phyloP scores from a whole-genome alignment of 495 filamentous ascomycete species.

The Ramalina intermedia region DNA sequence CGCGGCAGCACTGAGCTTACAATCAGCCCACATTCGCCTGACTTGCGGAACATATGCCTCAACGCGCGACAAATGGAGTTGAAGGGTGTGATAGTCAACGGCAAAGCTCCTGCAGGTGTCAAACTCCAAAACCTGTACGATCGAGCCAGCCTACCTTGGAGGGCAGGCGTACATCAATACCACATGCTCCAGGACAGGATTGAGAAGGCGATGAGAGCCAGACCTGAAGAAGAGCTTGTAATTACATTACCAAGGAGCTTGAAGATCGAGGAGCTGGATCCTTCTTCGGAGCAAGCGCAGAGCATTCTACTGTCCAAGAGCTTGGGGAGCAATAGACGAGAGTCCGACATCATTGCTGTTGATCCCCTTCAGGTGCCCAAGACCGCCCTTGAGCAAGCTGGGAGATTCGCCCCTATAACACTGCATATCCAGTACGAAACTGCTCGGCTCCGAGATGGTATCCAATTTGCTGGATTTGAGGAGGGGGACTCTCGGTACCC shows the following conservation, averaged over 20 bases:
- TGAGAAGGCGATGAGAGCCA: conserved; percentile 43
- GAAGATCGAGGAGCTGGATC: conserved; percentile 49
- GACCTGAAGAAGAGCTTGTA: conserved; percentile 42
- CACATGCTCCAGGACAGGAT: conserved; percentile 55
- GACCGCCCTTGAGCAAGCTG: conserved; percentile 21
- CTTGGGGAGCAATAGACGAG: conserved; percentile 8
- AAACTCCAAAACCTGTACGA: conserved; percentile 64
- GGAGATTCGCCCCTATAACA: conserved; percentile 40
- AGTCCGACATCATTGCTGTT: conserved; percentile 8
- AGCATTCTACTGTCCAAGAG: conserved; percentile 19
- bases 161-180: conserved; percentile 58
- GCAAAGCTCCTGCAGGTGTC: conserved; percentile 35
- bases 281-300: conserved; percentile 34
- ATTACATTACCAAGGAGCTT: conserved; percentile 51
- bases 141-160: conserved; percentile 44
- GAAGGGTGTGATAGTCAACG: conserved; percentile 55
- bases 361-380: conserved; percentile 18
- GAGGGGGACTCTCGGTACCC: conserved; percentile 69
- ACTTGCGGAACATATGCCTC: conserved; percentile 55
- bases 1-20: conserved; percentile 70
- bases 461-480: conserved; percentile 79
- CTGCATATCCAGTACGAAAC: conserved; percentile 61
- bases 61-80: conserved; percentile 79
- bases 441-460: conserved; percentile 61
- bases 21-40: conserved; percentile 51